Evolutionary conservation across 352 stramenopile genomes (phyloP).

Genomic region (Saprolegnia diclina): DNA sequence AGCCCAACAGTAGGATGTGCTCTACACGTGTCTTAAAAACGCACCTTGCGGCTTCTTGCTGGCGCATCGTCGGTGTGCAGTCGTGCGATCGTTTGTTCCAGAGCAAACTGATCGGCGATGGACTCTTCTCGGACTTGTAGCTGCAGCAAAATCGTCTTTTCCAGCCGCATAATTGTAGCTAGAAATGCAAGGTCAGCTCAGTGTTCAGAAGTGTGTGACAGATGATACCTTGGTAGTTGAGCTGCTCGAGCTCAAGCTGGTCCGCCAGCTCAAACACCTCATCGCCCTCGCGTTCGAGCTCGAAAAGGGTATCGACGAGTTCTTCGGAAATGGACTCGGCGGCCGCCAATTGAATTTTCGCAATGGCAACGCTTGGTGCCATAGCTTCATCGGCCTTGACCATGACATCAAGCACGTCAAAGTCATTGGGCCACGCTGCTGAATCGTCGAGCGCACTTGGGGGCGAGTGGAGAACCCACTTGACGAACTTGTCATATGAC

Average conservation of each 20-base stretch:
- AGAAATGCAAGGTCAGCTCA: too few species aligned
- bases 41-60: neutral
- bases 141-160: neutral
- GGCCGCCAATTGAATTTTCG: neutral
- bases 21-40: neutral
- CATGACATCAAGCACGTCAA: slow-evolving; percentile 7
- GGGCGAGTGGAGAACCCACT: slow-evolving; percentile 22
- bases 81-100: slow-evolving; percentile 21
- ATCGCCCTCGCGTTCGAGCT: slow-evolving; percentile 12
- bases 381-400: neutral
- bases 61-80: neutral
- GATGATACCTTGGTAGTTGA: neutral
- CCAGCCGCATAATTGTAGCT: slow-evolving; percentile 6
- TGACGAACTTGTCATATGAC: slow-evolving; percentile 22
- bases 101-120: slow-evolving; percentile 21
- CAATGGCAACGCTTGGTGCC: neutral
- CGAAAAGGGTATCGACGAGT: slow-evolving; percentile 11
- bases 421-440: slow-evolving; percentile 1
- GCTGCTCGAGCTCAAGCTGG: neutral
- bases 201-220: neutral
- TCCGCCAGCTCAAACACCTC: neutral
- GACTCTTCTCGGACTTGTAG: slow-evolving; percentile 19
- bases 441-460: slow-evolving; percentile 3
- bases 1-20: neutral
- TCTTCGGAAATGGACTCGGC: slow-evolving; percentile 3